Base-by-base conservation (phyloP, 805 yeast genomes). In the Candida sanyiensis region DNA sequence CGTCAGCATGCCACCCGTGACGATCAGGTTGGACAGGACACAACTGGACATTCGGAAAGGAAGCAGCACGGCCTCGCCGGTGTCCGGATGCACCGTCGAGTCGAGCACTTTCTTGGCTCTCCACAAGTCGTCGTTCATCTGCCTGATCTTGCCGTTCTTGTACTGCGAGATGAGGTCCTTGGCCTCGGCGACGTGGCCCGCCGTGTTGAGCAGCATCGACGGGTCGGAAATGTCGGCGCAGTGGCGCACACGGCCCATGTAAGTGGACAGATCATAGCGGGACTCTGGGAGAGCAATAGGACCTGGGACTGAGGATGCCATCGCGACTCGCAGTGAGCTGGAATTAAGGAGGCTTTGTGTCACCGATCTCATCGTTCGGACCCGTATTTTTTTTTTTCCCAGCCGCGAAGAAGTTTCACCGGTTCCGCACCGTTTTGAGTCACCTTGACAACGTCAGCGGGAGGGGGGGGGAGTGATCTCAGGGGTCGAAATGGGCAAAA, bases 41-140 rank as follows among this genome's bases (percentile, higher is more conserved):
- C 93, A 87, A 23, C 90, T 82, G 18, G 96, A 87, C 99, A 93
- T 93, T 63, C 99, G 75, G 64, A 93, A 93, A 3, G 99, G 99
- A 39, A 93, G 67, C 21, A 85, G 58, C 10, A 93, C 96, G 1
- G 95, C 83, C 52, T 87, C 93, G 1, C 97, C 96, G 6, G 94
- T 90, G 58, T 93, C 98, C 36, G 98, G 98, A 61, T 93, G 98
- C 29, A 88, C 76, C 1, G 96, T 81, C 2, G 96, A 87, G 62
- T 93, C 97, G 51, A 93, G 70, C 23, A 85, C 69, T 58, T 77
- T 77, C 64, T 90, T 90, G 8, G 95, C 93, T 30, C 72, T 66
- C 98, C 98, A 93, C 42, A 90, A 69, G 39, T 80, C 83, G 1
- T 93, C 86, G 2, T 83, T 78, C 75, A 90, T 79, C 13, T 67